Evolutionary conservation across 192 early-diverging fungal species (phyloP), one percentile per base, ranked within the genome.

Genomic region (Phlyctochytrium arcticum): DNA sequence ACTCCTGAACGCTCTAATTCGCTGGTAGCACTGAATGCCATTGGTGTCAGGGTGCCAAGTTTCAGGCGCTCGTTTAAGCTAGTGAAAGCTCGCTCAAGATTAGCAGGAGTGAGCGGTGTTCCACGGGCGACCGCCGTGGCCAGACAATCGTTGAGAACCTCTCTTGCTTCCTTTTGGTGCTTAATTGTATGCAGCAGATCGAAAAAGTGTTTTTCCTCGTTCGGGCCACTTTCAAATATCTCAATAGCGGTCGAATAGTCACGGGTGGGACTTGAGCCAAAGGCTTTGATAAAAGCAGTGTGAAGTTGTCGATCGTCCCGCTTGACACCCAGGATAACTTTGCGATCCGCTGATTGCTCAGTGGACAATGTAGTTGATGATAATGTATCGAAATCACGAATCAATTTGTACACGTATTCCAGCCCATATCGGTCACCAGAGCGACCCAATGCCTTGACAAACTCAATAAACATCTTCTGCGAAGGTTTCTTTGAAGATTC

Each of bases 221-320:
- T 31, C 26, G 42, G 7, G 34, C 33, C 44, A 10, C 12, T 15
- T 4, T 55, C 17, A 49, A 68, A 68, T 17, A 36, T 48, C 5
- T 9, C 29, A 4, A 49, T 57, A n/a, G 65, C 65, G 6, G 57
- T n/a, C 6, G 21, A 31, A 1, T 55, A 57, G 30, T 68, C 65
- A 5, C 56, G 29, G 8, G 65, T 36, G 23, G 17, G 63, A 26
- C 42, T 33, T 27, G 51, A 17, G 23, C 47, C 39, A 29, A 68
- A 68, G 42, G 65, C 65, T 5, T 48, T 27, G 26, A 68, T n/a
- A 33, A 68, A 68, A 5, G 65, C 57, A 29, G 56, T 26, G 36
- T 58, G 44, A 8, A 68, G 56, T 6, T n/a, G 44, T 8, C 9
- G 55, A 33, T 68, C 56, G 54, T 66, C 64, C 37, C 55, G 55